These are phyloP conservation scores for Lindgomyces ingoldianus DNA, from an alignment of 495 filamentous ascomycete genomes.

Conservation along the genomic window DNA sequence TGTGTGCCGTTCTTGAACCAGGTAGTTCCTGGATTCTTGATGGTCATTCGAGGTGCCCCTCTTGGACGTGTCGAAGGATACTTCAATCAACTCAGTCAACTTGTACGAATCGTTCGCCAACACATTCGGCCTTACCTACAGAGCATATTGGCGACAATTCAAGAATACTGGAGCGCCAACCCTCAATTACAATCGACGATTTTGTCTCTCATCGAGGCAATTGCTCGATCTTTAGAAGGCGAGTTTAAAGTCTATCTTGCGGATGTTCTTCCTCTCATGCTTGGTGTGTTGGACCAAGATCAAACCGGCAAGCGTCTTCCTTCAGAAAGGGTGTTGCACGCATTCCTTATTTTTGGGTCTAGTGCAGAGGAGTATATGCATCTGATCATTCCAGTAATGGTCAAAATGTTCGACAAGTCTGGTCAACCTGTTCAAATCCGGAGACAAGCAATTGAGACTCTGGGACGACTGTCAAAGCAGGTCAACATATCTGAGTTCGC, in stretches of 20 bases:
- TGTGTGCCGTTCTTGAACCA: slow-evolving; percentile 91
- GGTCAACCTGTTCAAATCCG: slow-evolving; percentile 75
- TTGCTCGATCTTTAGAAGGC: slow-evolving; percentile 88
- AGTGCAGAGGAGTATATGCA: slow-evolving; percentile 99
- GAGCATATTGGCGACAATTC: slow-evolving; percentile 77
- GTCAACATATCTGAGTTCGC: slow-evolving; percentile 98
- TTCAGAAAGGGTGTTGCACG: slow-evolving; percentile 88
- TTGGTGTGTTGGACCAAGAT: slow-evolving; percentile 88
- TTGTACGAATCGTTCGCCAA: slow-evolving; percentile 93
- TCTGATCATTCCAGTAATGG: slow-evolving; percentile 94
- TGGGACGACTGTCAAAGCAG: slow-evolving; percentile 90
- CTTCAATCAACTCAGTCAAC: slow-evolving; percentile 90
- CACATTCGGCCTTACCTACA: slow-evolving; percentile 89
- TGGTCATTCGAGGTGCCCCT: slow-evolving; percentile 77
- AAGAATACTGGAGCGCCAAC: slow-evolving; percentile 79
- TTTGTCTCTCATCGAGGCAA: slow-evolving; percentile 84
- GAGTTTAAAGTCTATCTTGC: slow-evolving; percentile 97
- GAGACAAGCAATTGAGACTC: slow-evolving; percentile 88
- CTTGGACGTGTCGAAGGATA: slow-evolving; percentile 80
- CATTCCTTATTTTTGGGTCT: slow-evolving; percentile 93
- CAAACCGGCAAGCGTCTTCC: slow-evolving; percentile 67
- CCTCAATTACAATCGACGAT: slow-evolving; percentile 84
- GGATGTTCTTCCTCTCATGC: slow-evolving; percentile 83
- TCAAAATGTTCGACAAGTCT: slow-evolving; percentile 83
- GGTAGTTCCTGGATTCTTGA: slow-evolving; percentile 90